Percentiles rank a stretch among this genome's conserved stretches.
phyloP scores from a whole-genome alignment of 805 yeast genomes.

The Barnettozyma botsteinii region DNA sequence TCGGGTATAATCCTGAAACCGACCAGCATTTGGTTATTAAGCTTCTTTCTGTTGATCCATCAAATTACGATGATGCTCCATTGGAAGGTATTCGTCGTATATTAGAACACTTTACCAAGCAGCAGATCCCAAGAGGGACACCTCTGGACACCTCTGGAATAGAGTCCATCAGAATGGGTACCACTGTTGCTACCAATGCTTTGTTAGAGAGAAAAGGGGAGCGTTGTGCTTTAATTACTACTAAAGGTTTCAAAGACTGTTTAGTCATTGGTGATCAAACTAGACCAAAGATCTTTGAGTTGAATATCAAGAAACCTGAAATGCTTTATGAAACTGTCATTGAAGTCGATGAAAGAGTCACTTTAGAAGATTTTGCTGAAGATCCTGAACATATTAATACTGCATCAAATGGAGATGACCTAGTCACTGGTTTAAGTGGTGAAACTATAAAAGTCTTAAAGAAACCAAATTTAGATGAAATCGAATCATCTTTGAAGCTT shows the following conservation, averaged over 20 bases:
- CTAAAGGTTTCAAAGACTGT: slow-evolving; percentile 84
- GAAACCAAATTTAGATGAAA: slow-evolving; percentile 40
- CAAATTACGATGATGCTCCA: slow-evolving; percentile 85
- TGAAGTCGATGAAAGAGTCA: slow-evolving; percentile 87
- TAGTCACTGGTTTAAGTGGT: slow-evolving; percentile 57
- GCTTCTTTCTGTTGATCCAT: slow-evolving; percentile 81
- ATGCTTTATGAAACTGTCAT: slow-evolving; percentile 69
- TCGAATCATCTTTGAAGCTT: slow-evolving; percentile 36
- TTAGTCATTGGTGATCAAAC: slow-evolving; percentile 85
- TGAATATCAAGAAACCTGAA: slow-evolving; percentile 65
- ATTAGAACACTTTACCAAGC: slow-evolving; percentile 53
- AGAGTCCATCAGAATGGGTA: slow-evolving; percentile 78
- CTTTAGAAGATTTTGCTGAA: slow-evolving; percentile 74
- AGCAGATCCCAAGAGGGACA: slow-evolving; percentile 49
- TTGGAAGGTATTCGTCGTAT: slow-evolving; percentile 84
- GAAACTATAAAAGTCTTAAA: slow-evolving; percentile 57
- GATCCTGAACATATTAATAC: slow-evolving; percentile 43
- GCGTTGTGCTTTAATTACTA: slow-evolving; percentile 75
- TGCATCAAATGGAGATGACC: slow-evolving; percentile 24
- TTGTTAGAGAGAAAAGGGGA: slow-evolving; percentile 90
- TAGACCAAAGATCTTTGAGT: slow-evolving; percentile 83
- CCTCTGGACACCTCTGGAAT: slow-evolving; percentile 60
- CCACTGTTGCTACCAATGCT: slow-evolving; percentile 96
- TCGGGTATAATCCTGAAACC: slow-evolving; percentile 47
- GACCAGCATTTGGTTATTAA: slow-evolving; percentile 45